phyloP scores from a whole-genome alignment of 2,329 filamentous ascomycete species.

The Sclerotinia spermophila region DNA sequence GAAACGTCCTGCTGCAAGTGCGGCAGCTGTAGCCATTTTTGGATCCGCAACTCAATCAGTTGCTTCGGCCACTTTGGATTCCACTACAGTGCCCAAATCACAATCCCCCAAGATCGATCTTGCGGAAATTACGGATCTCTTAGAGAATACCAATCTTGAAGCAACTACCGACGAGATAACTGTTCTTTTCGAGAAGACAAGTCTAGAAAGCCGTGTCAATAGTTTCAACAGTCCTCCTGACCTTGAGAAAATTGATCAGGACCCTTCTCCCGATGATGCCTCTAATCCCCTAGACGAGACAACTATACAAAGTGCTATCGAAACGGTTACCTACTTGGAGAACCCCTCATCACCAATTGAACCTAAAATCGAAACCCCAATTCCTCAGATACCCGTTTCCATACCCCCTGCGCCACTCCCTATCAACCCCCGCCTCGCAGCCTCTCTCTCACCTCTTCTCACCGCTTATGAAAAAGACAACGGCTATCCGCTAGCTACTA shows the following conservation, averaged over 20 bases:
- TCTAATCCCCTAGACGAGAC: background rate
- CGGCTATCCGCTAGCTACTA: constrained; percentile 17
- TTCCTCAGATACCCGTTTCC: background rate
- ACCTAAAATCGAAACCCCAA: background rate
- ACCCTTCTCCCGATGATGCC: background rate
- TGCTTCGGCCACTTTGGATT: background rate
- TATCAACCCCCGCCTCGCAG: constrained; percentile 3
- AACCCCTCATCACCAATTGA: background rate
- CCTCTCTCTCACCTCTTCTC: constrained; percentile 26
- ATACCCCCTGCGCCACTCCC: background rate
- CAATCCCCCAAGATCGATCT: background rate
- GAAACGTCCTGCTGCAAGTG: constrained; percentile 18
- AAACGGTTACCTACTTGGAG: background rate
- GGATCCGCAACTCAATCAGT: constrained; percentile 1
- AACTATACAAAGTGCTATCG: background rate
- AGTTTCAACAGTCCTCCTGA: background rate
- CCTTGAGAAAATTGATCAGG: background rate
- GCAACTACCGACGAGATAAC: background rate
- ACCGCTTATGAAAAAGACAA: constrained; percentile 26
- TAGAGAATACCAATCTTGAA: background rate
- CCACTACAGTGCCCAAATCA: background rate
- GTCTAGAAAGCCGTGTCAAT: background rate
- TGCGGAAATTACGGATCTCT: constrained; percentile 1
- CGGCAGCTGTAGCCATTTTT: constrained; percentile 22
- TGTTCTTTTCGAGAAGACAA: background rate